phyloP scores from a whole-genome alignment of 768 basidiomycete genomes.

The Glaciozyma martinii region DNA sequence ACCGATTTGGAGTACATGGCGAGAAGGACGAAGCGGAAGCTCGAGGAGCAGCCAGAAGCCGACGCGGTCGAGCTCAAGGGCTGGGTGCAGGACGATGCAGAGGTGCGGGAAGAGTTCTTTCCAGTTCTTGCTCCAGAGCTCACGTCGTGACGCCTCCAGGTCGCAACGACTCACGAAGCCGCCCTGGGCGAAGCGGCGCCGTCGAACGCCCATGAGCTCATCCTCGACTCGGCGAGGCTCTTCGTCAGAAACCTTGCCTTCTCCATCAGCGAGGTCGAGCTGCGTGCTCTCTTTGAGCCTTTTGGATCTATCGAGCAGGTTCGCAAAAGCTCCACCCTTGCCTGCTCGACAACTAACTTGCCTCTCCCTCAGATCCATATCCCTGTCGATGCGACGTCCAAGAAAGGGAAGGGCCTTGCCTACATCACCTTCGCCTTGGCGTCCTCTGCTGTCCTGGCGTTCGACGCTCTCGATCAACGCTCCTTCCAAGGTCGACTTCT shows the following conservation, averaged over 20 bases:
- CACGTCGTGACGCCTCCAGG: neutral
- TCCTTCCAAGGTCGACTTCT: constrained; percentile 86
- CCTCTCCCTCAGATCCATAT: constrained; percentile 48
- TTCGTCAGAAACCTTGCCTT: constrained; percentile 96
- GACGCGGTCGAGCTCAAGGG: constrained; percentile 25
- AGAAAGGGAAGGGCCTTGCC: constrained; percentile 54
- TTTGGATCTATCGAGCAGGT: constrained; percentile 75
- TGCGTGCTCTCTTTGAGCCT: constrained; percentile 54
- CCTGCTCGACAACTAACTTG: neutral
- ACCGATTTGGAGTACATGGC: constrained; percentile 42
- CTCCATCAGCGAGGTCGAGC: constrained; percentile 63
- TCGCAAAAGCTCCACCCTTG: constrained; percentile 35
- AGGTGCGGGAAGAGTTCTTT: neutral
- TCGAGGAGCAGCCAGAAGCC: constrained; percentile 3
- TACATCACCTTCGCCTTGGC: constrained; percentile 51
- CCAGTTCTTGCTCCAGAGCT: neutral
- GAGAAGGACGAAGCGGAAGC: constrained; percentile 30
- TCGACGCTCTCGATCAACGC: constrained; percentile 64
- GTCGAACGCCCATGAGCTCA: constrained; percentile 33
- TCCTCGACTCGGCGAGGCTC: constrained; percentile 47
- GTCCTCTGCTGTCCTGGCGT: constrained; percentile 56
- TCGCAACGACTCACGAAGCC: neutral
- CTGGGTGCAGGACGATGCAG: constrained; percentile 18
- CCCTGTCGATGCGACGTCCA: constrained; percentile 47
- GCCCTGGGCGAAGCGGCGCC: neutral